Evolutionary conservation across 345 rosid genomes (phyloP).

Genomic region (Populus euphratica): DNA sequence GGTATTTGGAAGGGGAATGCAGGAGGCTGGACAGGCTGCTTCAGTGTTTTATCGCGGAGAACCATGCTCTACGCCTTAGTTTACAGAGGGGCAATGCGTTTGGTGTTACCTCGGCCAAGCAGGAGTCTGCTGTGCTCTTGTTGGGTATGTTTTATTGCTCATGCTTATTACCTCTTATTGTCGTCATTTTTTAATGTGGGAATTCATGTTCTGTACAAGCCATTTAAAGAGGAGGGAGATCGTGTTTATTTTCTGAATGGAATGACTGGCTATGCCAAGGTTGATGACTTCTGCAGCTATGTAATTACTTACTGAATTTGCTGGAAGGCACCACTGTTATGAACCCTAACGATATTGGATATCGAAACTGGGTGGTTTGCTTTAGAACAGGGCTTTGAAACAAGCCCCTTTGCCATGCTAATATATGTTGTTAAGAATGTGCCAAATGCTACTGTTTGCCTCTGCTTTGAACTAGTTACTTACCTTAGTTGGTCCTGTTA

Average conservation of each 20-base stretch:
- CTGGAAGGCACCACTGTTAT: no score
- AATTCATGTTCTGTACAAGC: background rate
- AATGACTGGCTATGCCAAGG: no score
- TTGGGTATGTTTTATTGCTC: slow-evolving; percentile 52
- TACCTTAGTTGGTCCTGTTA: background rate
- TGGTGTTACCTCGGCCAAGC: slow-evolving; percentile 70
- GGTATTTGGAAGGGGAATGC: slow-evolving; percentile 77
- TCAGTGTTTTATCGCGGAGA: slow-evolving; percentile 68
- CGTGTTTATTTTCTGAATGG: background rate
- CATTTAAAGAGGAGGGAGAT: background rate
- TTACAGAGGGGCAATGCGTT: slow-evolving; percentile 50
- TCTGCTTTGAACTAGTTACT: background rate
- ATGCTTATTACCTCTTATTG: background rate
- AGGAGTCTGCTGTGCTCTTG: slow-evolving; percentile 99
- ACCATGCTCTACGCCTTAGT: slow-evolving; percentile 63
- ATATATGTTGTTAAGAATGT: background rate
- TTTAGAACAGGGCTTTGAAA: no score
- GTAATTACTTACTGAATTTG: no score
- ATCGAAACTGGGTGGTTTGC: no score
- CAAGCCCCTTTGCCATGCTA: background rate
- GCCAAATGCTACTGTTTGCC: background rate
- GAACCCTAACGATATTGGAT: background rate
- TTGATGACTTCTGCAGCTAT: no score
- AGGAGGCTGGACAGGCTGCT: slow-evolving; percentile 72
- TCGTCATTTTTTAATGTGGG: background rate